These are phyloP conservation scores for Apocynum venetum DNA, from an alignment of 257 asterid genomes.

Conservation along the genomic window DNA sequence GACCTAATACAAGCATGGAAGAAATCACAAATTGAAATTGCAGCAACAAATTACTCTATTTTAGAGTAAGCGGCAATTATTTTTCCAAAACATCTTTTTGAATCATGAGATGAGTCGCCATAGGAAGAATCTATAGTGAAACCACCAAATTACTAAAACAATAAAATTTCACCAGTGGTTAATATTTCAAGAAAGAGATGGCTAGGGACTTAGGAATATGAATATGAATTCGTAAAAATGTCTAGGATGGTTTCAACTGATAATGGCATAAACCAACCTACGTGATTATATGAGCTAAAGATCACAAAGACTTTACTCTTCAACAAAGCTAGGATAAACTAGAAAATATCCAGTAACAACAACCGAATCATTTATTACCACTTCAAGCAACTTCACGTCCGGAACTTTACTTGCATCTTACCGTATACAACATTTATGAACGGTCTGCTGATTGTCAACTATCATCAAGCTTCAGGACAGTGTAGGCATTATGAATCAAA, in stretches of 20 bases:
- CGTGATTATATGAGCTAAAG: neutral
- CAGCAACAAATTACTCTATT: neutral
- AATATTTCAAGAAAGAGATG: neutral
- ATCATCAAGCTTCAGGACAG: neutral
- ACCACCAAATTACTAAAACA: neutral
- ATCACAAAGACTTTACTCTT: neutral
- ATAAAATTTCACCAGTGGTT: neutral
- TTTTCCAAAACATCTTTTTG: neutral
- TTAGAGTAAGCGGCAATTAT: neutral
- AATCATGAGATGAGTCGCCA: neutral
- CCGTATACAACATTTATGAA: neutral
- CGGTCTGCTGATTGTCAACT: neutral
- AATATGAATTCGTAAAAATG: neutral
- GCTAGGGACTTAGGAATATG: neutral
- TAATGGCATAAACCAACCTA: neutral
- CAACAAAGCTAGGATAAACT: neutral
- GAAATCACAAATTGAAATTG: neutral
- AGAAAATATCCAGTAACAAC: neutral
- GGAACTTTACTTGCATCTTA: neutral
- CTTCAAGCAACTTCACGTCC: neutral
- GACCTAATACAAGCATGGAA: conserved; percentile 47
- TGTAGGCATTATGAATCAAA: neutral
- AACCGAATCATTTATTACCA: neutral
- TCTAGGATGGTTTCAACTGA: neutral
- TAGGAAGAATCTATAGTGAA: neutral